A percentile compares a stretch with the other conserved stretches of the same genome.
phyloP scores from a whole-genome alignment of 1,139 yeast genomes.

The Wickerhamomyces sp. region DNA sequence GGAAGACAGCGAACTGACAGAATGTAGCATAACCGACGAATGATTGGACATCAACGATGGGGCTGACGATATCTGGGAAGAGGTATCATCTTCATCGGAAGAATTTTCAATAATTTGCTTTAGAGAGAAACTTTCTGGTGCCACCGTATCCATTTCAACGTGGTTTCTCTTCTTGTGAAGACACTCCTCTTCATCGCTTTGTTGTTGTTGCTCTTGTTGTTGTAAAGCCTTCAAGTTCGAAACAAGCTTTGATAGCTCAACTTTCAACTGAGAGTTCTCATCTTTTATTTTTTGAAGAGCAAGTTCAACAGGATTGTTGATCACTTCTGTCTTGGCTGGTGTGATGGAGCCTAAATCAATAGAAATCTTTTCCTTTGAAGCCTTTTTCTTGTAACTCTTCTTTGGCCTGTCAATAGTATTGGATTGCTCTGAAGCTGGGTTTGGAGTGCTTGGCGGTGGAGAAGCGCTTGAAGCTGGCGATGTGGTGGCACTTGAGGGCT shows the following conservation, averaged over 20 bases:
- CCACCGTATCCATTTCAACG: conserved; percentile 10
- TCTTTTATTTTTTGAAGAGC: conserved; percentile 19
- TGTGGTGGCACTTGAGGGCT: conserved; percentile 1
- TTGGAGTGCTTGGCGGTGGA: conserved; percentile 4
- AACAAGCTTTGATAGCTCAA: conserved; percentile 21
- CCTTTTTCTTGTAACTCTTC: conserved; percentile 5
- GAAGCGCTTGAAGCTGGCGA: conserved; percentile 6
- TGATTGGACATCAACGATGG: conserved; percentile 18
- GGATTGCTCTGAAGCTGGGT: no score
- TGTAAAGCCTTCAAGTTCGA: conserved; percentile 19
- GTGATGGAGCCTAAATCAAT: background rate
- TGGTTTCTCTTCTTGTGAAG: conserved; percentile 20
- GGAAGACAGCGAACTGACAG: conserved; percentile 12
- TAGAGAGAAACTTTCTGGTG: conserved; percentile 4
- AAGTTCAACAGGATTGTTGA: conserved; percentile 8
- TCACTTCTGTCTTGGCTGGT: background rate
- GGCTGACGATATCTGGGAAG: conserved; percentile 20
- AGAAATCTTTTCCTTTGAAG: no score
- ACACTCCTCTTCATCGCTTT: conserved; percentile 3
- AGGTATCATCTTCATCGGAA: conserved; percentile 17
- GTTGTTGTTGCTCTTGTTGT: conserved; percentile 3
- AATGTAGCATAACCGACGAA: conserved; percentile 13
- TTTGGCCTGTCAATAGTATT: conserved; percentile 6
- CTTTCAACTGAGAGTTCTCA: conserved; percentile 19
- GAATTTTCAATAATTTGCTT: conserved; percentile 3